phyloP scores from a whole-genome alignment of 345 rosid species.

The Aquilaria yunnanensis region DNA sequence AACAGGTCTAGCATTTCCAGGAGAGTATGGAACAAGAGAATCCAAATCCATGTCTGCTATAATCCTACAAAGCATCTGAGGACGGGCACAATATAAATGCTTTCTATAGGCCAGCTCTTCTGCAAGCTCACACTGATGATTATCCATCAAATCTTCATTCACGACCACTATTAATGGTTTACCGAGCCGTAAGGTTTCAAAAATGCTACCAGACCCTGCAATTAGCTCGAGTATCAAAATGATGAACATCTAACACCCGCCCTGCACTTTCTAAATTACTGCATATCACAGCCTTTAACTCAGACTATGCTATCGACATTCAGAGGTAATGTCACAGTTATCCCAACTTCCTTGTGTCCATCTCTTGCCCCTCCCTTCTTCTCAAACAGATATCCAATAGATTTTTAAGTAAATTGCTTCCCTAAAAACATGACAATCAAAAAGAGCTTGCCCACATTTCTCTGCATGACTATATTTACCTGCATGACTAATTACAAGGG shows the following conservation, averaged over 20 bases:
- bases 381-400: no score
- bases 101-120: conserved; percentile 84
- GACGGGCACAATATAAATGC: conserved; percentile 66
- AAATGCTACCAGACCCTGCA: conserved; percentile 95
- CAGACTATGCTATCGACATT: no score
- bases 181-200: conserved; percentile 67
- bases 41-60: conserved; percentile 51
- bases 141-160: conserved; percentile 94
- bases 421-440: no score
- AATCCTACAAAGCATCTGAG: conserved; percentile 48
- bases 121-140: conserved; percentile 90
- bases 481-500: conserved; percentile 92
- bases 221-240: no score
- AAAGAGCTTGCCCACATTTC: no score
- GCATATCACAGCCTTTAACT: no score
- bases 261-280: no score
- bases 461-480: conserved; percentile 21
- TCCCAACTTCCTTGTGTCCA: no score
- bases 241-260: no score
- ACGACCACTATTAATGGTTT: conserved; percentile 90
- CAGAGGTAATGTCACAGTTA: no score
- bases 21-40: conserved; percentile 53
- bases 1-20: conserved; percentile 69
- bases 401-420: no score
- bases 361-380: no score